Conservation (phyloP, 495 filamentous ascomycete species). For the Neurospora cerealis region DNA sequence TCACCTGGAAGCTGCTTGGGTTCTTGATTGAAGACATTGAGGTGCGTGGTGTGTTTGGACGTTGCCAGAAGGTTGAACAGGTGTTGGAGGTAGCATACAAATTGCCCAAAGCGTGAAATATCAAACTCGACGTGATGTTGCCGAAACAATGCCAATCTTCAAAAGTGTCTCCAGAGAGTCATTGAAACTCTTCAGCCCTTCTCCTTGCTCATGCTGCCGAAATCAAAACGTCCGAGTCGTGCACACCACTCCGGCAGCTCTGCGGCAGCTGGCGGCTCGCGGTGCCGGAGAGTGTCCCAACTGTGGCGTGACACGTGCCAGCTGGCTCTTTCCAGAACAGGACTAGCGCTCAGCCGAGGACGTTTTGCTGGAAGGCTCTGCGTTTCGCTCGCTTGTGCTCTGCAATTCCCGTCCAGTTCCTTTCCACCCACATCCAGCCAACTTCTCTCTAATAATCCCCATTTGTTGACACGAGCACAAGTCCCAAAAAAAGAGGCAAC, state of each 20-base stretch:
- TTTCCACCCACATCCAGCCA: conserved; percentile 17
- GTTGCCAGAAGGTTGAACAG: neutral
- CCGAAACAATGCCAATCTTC: neutral
- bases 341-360: conserved; percentile 10
- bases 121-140: neutral
- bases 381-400: conserved; percentile 5
- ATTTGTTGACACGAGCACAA: neutral
- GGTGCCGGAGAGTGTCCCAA: neutral
- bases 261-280: neutral
- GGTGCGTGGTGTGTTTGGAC: neutral
- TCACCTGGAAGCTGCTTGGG: neutral
- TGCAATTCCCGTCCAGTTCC: conserved; percentile 11
- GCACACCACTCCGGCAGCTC: neutral
- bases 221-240: neutral
- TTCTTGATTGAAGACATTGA: neutral
- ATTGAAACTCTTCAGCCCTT: neutral
- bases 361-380: conserved; percentile 28
- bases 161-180: neutral
- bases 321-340: neutral
- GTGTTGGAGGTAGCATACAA: neutral
- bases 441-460: conserved; percentile 7
- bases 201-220: neutral
- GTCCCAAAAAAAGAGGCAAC: neutral
- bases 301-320: conserved; percentile 20
- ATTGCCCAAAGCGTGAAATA: neutral